Evolutionary conservation across 768 basidiomycete species (phyloP), one percentile per base, ranked within the genome.

Genomic region (Kondoa malvinella): DNA sequence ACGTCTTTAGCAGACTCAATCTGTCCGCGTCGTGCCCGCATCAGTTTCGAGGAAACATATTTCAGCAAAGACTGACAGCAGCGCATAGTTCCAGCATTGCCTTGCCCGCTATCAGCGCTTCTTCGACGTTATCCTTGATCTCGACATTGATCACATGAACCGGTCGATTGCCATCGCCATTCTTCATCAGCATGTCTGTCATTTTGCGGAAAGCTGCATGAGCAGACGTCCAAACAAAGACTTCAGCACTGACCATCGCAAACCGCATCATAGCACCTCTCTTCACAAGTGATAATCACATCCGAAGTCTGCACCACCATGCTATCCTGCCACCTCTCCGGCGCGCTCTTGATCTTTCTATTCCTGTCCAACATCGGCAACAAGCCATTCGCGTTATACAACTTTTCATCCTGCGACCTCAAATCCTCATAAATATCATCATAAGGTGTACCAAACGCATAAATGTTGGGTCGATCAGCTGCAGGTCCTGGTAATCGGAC

Each of bases 51-150:
- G 33, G 61, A 69, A 66, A 71, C 73, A 69, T 8, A 8, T 50
- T 8, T 57, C 66, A 50, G 50, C 67, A 8, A 30, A 32, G 21
- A 81, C 89, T 79, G 74, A 95, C 94, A 66, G 92, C 87, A 61
- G 84, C 81, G 4, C 90, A 91, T 26, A 99, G 80, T 74, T 94
- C 92, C 31, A 97, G 80, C 76, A 97, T 92, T 1, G 94, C 92
- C 77, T 86, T 89, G 21, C 95, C 94, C 29, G 95, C 95, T 71
- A 96, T 90, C 60, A 87, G 80, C 0, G 95, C 95, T 78, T 99
- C 95, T 81, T 97, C 95, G 73, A 96, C 92, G 75, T 95, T 97
- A 78, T 99, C 95, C 80, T 89, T 95, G 78, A 97, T 97, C 76
- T 99, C 95, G 69, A 97, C 84, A 77, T 99, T 99, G 74, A 99